Evolutionary conservation across 139 green algal species (phyloP).

Genomic region (Picochlorum costavermella): DNA sequence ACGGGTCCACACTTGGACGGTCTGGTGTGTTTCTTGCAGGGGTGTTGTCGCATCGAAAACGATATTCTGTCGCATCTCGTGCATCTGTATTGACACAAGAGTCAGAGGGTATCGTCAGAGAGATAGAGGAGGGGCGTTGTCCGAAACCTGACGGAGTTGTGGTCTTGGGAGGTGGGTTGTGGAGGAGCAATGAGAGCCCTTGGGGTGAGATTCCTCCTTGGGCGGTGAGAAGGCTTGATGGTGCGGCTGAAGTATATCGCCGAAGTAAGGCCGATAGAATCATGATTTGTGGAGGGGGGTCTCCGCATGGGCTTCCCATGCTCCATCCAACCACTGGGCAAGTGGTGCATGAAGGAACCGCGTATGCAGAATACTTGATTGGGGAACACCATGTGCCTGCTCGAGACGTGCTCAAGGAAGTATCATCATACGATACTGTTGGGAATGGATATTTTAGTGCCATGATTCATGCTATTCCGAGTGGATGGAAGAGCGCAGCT

Average conservation of each 20-base stretch:
- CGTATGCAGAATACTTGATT: constrained; percentile 58
- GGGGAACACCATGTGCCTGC: constrained; percentile 23
- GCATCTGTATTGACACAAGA: too few relatives aligned
- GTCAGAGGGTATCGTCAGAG: too few relatives aligned
- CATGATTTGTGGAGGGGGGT: constrained; percentile 55
- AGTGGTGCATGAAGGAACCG: constrained; percentile 63
- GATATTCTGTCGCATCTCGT: neutral
- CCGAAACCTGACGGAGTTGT: constrained; percentile 20
- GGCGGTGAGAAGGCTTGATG: constrained; percentile 39
- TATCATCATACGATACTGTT: constrained; percentile 71
- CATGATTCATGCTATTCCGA: constrained; percentile 66
- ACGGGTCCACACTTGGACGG: neutral
- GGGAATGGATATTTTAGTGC: constrained; percentile 78
- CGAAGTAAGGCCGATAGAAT: constrained; percentile 6
- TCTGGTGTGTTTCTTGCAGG: neutral
- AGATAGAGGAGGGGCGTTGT: too few relatives aligned
- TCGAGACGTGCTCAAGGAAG: constrained; percentile 52
- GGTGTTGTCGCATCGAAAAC: neutral
- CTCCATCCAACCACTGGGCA: constrained; percentile 38
- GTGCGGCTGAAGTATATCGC: constrained; percentile 12
- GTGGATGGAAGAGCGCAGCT: constrained; percentile 45
- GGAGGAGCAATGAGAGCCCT: neutral
- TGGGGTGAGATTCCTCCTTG: constrained; percentile 41
- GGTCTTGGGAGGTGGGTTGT: constrained; percentile 38
- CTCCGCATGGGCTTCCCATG: constrained; percentile 70